phyloP scores from a whole-genome alignment of 352 stramenopile genomes.

The Phytophthora fragariaefolia region DNA sequence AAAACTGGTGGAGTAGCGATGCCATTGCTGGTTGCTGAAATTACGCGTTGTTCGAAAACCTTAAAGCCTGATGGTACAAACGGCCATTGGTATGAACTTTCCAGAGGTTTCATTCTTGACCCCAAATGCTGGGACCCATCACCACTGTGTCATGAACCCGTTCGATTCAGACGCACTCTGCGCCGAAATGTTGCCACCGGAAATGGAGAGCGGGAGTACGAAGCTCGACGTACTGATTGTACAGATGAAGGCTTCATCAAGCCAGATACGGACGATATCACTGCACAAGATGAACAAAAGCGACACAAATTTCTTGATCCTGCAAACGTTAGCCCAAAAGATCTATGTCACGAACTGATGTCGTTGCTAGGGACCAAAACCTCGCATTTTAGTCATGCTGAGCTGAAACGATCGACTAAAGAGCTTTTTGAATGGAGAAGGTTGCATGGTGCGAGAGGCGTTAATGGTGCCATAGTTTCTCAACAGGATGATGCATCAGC shows the following conservation, averaged over 20 bases:
- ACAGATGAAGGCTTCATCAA: slow-evolving; percentile 60
- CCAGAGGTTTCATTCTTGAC: slow-evolving; percentile 68
- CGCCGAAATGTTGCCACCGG: slow-evolving; percentile 29
- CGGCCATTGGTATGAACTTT: slow-evolving; percentile 56
- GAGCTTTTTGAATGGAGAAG: slow-evolving; percentile 37
- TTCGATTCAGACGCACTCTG: slow-evolving; percentile 54
- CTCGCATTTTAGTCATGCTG: slow-evolving; percentile 39
- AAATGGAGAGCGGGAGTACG: slow-evolving; percentile 56
- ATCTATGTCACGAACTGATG: slow-evolving; percentile 45
- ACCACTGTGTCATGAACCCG: slow-evolving; percentile 55
- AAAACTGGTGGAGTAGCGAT: slow-evolving; percentile 52
- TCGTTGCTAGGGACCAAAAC: slow-evolving; percentile 29
- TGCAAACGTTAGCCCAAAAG: slow-evolving; percentile 25
- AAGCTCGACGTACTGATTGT: slow-evolving; percentile 44
- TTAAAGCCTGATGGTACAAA: slow-evolving; percentile 21
- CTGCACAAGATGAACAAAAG: slow-evolving; percentile 22
- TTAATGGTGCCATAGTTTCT: neutral
- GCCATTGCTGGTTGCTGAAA: slow-evolving; percentile 67
- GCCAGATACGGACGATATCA: slow-evolving; percentile 41
- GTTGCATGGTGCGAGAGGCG: neutral
- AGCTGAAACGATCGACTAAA: slow-evolving; percentile 50
- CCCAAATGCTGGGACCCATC: slow-evolving; percentile 63
- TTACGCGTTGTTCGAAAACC: slow-evolving; percentile 37
- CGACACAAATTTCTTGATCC: slow-evolving; percentile 44
- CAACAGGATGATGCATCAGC: slow-evolving; percentile 5